Evolutionary conservation across 257 asterid genomes (phyloP).

Genomic region (Cinchona pubescens): DNA sequence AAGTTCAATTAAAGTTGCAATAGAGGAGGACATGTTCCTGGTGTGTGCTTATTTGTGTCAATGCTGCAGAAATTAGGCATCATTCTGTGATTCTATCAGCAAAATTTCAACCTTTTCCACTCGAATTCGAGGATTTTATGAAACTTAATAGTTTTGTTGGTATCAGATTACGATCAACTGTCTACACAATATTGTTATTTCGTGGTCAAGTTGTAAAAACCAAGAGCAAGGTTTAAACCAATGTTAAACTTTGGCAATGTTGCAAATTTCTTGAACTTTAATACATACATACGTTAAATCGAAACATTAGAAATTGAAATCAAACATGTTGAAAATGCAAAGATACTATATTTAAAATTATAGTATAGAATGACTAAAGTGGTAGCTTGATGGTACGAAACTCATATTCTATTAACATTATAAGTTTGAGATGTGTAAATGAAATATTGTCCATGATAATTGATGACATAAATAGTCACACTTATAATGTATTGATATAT

Average conservation of each 20-base stretch:
- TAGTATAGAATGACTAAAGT: neutral
- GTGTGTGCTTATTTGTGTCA: neutral
- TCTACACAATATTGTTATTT: neutral
- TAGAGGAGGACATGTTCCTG: neutral
- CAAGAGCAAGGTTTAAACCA: neutral
- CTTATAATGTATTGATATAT: too few species aligned
- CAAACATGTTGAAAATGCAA: neutral
- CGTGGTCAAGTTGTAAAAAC: neutral
- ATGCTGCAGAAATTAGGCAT: neutral
- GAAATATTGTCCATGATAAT: too few species aligned
- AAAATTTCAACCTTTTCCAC: neutral
- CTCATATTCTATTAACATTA: neutral
- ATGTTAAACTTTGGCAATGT: neutral
- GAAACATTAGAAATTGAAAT: too few species aligned
- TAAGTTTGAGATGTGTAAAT: neutral
- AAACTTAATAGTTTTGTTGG: neutral
- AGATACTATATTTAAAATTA: neutral
- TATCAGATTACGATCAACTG: neutral
- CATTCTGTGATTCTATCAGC: neutral
- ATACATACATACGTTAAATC: neutral
- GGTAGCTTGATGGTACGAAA: neutral
- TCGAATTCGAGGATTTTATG: neutral
- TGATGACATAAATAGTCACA: too few species aligned
- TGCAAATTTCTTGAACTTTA: neutral
- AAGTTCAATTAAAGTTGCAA: neutral